A percentile compares a stretch with the other conserved stretches of the same genome.
phyloP scores from a whole-genome alignment of 2,329 filamentous ascomycete genomes.

The Aspergillus hiratsukae region DNA sequence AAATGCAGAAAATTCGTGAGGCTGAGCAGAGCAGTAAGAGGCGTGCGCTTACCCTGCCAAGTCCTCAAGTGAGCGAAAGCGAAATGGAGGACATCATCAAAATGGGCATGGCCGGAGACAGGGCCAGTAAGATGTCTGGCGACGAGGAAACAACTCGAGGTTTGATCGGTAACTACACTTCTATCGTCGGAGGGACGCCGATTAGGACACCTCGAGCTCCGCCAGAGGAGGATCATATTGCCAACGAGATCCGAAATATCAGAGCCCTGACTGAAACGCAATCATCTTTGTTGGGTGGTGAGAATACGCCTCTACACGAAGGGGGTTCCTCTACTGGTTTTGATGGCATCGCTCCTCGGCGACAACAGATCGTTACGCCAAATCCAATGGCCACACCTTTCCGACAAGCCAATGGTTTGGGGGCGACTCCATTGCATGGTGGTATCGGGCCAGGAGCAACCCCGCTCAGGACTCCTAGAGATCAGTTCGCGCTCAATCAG shows the following conservation, averaged over 20 bases:
- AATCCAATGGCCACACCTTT: constrained; percentile 93
- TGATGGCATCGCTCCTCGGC: constrained; percentile 74
- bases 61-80: constrained; percentile 85
- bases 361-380: constrained; percentile 79
- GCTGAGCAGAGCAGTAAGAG: constrained; percentile 96
- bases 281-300: constrained; percentile 86
- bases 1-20: constrained; percentile 90
- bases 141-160: constrained; percentile 82
- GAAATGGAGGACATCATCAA: constrained; percentile 98
- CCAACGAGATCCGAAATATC: constrained; percentile 94
- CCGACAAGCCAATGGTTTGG: constrained; percentile 60
- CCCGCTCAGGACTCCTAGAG: constrained; percentile 80
- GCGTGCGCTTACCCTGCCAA: constrained; percentile 72
- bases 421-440: constrained; percentile 59
- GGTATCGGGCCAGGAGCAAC: constrained; percentile 69
- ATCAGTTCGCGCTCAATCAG: constrained; percentile 78
- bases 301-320: constrained; percentile 85
- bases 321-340: constrained; percentile 81
- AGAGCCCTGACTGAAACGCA: constrained; percentile 87
- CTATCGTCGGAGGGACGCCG: constrained; percentile 73
- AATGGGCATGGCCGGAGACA: constrained; percentile 92
- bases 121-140: constrained; percentile 69
- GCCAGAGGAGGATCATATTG: constrained; percentile 89
- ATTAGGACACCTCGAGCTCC: constrained; percentile 90
- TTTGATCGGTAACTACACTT: constrained; percentile 80